Conservation (phyloP, 768 basidiomycete genomes). For the Trametes elegans region DNA sequence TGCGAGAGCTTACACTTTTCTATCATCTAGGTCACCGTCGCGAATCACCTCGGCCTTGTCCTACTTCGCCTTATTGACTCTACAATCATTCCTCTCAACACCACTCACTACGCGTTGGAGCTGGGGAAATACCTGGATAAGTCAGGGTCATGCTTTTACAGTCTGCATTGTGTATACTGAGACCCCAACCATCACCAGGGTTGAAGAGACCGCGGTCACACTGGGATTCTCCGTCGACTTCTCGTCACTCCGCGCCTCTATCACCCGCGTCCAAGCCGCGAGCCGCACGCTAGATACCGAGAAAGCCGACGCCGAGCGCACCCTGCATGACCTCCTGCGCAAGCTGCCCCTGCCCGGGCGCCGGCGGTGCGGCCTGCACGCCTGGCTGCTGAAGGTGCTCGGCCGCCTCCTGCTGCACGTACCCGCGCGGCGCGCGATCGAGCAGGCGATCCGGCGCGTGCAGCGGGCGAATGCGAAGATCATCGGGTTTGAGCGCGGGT, state of each 20-base stretch:
- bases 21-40: constrained; percentile 50
- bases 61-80: constrained; percentile 50
- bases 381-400: constrained; percentile 11
- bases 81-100: constrained; percentile 62
- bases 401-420: background rate
- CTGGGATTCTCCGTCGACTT: constrained; percentile 21
- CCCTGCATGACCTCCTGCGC: constrained; percentile 22
- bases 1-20: background rate
- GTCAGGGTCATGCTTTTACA: no score
- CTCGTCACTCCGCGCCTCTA: constrained; percentile 19
- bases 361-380: background rate
- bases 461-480: constrained; percentile 61
- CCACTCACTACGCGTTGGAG: constrained; percentile 61
- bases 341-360: constrained; percentile 6
- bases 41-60: constrained; percentile 56
- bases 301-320: constrained; percentile 25
- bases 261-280: constrained; percentile 20
- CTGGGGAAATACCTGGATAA: constrained; percentile 49
- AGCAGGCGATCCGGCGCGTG: constrained; percentile 58
- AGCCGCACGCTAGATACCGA: constrained; percentile 23
- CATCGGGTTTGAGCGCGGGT: constrained; percentile 69
- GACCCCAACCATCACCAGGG: constrained; percentile 6
- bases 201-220: constrained; percentile 18
- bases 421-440: constrained; percentile 36
- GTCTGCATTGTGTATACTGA: background rate